These are phyloP conservation scores for Limtongia smithiae DNA, from an alignment of 805 yeast species.

Conservation along the genomic window DNA sequence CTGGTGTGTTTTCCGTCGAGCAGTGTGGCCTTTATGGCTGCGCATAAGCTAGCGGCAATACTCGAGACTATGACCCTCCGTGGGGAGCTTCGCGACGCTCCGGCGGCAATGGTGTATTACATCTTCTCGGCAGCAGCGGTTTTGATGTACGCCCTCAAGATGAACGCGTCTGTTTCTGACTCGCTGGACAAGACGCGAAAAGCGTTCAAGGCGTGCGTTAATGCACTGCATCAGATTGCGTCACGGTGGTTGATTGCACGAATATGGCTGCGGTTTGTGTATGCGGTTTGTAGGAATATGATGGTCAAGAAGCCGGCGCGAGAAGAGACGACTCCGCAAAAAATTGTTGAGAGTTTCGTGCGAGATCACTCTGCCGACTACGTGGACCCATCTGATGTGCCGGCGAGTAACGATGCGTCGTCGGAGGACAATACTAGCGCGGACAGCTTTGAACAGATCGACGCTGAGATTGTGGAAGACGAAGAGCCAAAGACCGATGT, in stretches of 20 bases:
- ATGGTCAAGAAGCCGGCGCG: slow-evolving; percentile 26
- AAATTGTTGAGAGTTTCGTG: slow-evolving; percentile 2
- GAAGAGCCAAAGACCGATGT: too few species aligned
- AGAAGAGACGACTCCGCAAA: slow-evolving; percentile 13
- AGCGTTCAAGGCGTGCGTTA: slow-evolving; percentile 38
- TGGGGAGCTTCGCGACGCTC: too few species aligned
- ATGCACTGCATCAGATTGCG: slow-evolving; percentile 42
- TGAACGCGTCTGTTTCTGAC: slow-evolving; percentile 40
- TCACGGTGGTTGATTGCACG: slow-evolving; percentile 54
- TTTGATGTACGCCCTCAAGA: slow-evolving; percentile 66
- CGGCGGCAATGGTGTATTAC: too few species aligned
- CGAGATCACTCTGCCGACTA: background rate
- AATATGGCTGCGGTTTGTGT: slow-evolving; percentile 51
- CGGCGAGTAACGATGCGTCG: too few species aligned
- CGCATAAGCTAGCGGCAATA: slow-evolving; percentile 32
- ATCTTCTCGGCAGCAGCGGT: slow-evolving; percentile 56
- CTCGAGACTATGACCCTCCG: too few species aligned
- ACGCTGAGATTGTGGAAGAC: too few species aligned
- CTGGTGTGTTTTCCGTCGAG: slow-evolving; percentile 56
- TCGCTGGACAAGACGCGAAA: slow-evolving; percentile 41
- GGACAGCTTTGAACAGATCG: too few species aligned
- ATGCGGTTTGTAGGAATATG: slow-evolving; percentile 37
- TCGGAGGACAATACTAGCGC: too few species aligned
- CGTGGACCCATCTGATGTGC: too few species aligned
- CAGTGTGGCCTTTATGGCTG: slow-evolving; percentile 79